phyloP scores from a whole-genome alignment of 352 stramenopile genomes.

The Pythium grandisporangium region DNA sequence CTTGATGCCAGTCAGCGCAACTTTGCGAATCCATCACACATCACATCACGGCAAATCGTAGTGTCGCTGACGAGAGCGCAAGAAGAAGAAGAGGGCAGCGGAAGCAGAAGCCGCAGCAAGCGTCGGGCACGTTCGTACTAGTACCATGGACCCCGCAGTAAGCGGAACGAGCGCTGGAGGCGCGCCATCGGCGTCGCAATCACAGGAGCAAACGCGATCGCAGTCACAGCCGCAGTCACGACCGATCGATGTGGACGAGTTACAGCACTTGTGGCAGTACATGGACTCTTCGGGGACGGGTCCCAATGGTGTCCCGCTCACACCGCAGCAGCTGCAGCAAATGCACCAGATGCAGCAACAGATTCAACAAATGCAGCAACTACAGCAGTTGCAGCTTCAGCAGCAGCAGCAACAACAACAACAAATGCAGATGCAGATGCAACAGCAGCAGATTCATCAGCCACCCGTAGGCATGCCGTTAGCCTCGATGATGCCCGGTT shows the following conservation, averaged over 20 bases:
- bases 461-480: neutral
- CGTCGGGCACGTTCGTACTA: no score
- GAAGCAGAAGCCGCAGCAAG: no score
- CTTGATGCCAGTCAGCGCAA: no score
- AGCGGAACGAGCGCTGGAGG: no score
- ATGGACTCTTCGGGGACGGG: constrained; percentile 44
- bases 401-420: constrained; percentile 6
- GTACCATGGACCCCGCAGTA: no score
- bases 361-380: constrained; percentile 3
- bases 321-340: neutral
- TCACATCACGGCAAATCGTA: no score
- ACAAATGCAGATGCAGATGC: constrained; percentile 7
- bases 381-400: constrained; percentile 8
- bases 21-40: no score
- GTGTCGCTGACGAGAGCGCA: no score
- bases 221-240: neutral
- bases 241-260: constrained; percentile 21
- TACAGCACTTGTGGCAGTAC: constrained; percentile 60
- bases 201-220: neutral
- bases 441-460: constrained; percentile 1
- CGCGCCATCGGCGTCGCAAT: no score
- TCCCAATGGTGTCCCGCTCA: constrained; percentile 8
- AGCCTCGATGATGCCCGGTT: neutral
- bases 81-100: no score
- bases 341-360: constrained; percentile 5